Evolutionary conservation across 1,139 yeast species (phyloP).

Genomic region (Zygosaccharomyces sapae): DNA sequence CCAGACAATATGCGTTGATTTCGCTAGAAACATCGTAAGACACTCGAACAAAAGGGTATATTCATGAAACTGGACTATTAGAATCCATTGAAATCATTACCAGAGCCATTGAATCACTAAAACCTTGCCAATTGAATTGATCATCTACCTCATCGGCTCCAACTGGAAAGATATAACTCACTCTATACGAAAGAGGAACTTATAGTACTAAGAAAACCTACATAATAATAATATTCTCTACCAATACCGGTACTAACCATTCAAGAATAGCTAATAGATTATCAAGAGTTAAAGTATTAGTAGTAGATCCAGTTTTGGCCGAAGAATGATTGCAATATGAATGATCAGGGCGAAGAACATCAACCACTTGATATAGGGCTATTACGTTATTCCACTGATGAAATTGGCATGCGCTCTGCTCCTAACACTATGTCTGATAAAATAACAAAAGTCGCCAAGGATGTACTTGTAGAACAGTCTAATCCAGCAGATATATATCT

Average conservation of each 20-base stretch:
- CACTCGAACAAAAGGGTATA: not conserved
- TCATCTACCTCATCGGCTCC: not conserved
- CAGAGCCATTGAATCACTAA: not conserved
- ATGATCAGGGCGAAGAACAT: conserved; percentile 15
- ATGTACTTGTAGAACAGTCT: conserved; percentile 6
- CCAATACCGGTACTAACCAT: not conserved
- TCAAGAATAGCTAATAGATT: not conserved
- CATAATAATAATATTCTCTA: not conserved
- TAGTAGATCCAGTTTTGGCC: not conserved
- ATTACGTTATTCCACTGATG: conserved; percentile 13
- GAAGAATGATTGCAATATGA: conserved; percentile 13
- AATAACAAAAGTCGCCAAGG: conserved; percentile 6
- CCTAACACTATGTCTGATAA: conserved; percentile 1
- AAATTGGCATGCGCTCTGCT: conserved; percentile 7
- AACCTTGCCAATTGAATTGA: not conserved
- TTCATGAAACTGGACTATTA: not conserved
- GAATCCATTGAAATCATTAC: not conserved
- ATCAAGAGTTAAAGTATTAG: not conserved
- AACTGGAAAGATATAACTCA: not conserved
- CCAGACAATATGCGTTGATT: not conserved
- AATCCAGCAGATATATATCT: conserved; percentile 19
- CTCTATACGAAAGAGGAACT: not conserved
- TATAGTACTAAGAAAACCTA: not conserved
- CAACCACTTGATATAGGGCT: conserved; percentile 16
- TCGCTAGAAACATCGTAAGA: not conserved